phyloP scores from a whole-genome alignment of 108 stramenopile genomes.

The Cyclotella kingstonii region DNA sequence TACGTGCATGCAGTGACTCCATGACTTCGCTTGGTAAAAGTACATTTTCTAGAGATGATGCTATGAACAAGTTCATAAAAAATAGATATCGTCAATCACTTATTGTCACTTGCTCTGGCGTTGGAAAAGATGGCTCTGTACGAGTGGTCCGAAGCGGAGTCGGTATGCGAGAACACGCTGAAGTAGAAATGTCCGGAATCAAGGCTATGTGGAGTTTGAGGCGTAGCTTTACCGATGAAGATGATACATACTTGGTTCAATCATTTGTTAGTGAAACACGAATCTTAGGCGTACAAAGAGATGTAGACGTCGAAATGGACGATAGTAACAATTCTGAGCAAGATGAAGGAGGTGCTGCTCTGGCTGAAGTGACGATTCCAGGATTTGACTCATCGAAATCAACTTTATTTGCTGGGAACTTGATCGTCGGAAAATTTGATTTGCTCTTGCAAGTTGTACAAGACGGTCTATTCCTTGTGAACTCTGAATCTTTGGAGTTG shows the following conservation, averaged over 20 bases:
- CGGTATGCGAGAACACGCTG: conserved; percentile 90
- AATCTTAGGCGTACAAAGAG: conserved; percentile 74
- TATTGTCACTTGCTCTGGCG: conserved; percentile 93
- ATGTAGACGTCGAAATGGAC: conserved; percentile 36
- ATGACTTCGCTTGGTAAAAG: background rate
- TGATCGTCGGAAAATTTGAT: conserved; percentile 28
- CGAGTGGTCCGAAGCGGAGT: conserved; percentile 96
- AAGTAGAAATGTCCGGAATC: conserved; percentile 92
- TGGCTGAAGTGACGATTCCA: conserved; percentile 65
- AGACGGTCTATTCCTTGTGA: conserved; percentile 63
- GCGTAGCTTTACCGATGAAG: conserved; percentile 41
- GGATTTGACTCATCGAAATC: conserved; percentile 64
- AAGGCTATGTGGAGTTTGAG: conserved; percentile 93
- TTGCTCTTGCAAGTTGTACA: conserved; percentile 87
- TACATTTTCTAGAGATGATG: background rate
- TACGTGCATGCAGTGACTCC: conserved; percentile 63
- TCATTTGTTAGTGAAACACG: conserved; percentile 92
- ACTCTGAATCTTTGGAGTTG: conserved; percentile 38
- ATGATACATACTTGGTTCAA: conserved; percentile 92
- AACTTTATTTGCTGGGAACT: conserved; percentile 72
- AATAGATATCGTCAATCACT: conserved; percentile 58
- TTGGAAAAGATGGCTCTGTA: conserved; percentile 79
- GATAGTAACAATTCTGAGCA: too few species aligned
- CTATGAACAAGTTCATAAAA: background rate
- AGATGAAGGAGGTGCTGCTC: conserved; percentile 46